Percentiles rank a stretch among this genome's conserved stretches.
Evolutionary conservation across 2,329 filamentous ascomycete species (phyloP).

Genomic region (Apiospora koreana): DNA sequence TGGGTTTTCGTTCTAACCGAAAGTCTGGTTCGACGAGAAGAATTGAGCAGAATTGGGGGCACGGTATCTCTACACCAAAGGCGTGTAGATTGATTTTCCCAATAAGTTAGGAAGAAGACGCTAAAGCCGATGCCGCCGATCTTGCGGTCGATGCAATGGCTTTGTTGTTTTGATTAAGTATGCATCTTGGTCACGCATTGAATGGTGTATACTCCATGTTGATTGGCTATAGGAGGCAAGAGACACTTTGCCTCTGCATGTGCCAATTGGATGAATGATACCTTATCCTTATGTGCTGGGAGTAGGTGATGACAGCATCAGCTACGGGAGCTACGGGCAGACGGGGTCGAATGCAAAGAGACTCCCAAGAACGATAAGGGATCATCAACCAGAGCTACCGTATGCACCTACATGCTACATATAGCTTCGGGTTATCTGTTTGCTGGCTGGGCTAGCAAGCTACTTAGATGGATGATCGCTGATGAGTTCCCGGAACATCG

Average conservation of each 20-base stretch:
- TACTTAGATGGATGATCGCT: background rate
- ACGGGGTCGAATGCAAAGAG: background rate
- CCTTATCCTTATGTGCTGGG: background rate
- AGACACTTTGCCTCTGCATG: background rate
- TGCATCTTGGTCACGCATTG: background rate
- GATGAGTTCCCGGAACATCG: background rate
- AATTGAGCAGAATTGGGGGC: background rate
- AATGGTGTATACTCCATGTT: background rate
- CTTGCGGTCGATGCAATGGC: background rate
- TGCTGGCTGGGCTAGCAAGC: background rate
- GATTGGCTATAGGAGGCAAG: background rate
- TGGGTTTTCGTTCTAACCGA: background rate
- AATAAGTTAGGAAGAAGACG: background rate
- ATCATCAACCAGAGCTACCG: background rate
- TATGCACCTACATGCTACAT: background rate
- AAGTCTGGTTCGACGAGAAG: background rate
- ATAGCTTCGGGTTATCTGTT: background rate
- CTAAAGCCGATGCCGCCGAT: constrained; percentile 5
- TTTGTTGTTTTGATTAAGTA: background rate
- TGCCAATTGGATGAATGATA: background rate
- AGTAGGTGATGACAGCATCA: background rate
- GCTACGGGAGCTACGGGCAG: background rate
- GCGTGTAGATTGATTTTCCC: background rate
- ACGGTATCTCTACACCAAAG: background rate
- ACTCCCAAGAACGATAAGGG: background rate